Percentiles rank a stretch among this genome's conserved stretches.
Evolutionary conservation across 768 basidiomycete species (phyloP).

Genomic region (Mycena pura): DNA sequence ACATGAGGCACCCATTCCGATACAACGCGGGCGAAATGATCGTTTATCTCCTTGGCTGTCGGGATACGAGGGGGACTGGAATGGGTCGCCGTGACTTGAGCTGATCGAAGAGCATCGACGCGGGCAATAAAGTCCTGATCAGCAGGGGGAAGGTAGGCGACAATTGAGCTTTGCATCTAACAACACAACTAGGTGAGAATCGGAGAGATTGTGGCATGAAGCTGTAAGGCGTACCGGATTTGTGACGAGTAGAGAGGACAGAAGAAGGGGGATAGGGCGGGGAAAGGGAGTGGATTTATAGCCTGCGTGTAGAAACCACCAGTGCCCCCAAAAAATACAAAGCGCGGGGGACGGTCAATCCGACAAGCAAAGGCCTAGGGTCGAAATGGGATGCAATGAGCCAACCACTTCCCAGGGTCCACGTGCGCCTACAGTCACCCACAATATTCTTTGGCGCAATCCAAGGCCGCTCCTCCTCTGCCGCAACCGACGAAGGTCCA

Average conservation of each 20-base stretch:
- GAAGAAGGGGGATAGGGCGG: background rate
- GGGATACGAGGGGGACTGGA: background rate
- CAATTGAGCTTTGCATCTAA: background rate
- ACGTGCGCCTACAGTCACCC: conserved; percentile 13
- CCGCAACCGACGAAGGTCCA: background rate
- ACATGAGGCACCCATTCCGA: conserved; percentile 21
- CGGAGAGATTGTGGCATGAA: conserved; percentile 3
- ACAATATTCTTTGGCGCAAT: conserved; percentile 3
- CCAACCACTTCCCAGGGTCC: conserved; percentile 2
- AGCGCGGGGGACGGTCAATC: too few species aligned
- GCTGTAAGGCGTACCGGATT: too few species aligned
- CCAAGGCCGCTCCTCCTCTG: background rate
- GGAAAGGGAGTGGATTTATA: conserved; percentile 1
- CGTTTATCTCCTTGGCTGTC: background rate
- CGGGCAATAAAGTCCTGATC: conserved; percentile 16
- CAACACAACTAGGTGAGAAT: background rate
- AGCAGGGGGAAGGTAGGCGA: background rate
- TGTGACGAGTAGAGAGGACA: too few species aligned
- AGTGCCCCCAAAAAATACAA: conserved; percentile 16
- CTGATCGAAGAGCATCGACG: conserved; percentile 2
- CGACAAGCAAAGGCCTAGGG: conserved; percentile 12
- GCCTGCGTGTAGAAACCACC: background rate
- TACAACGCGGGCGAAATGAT: conserved; percentile 36
- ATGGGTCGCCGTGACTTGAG: conserved; percentile 4
- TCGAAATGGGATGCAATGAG: conserved; percentile 1